A percentile compares a stretch with the other conserved stretches of the same genome.
Evolutionary conservation across 2,329 filamentous ascomycete genomes (phyloP).

Genomic region (Microdochium nivale): DNA sequence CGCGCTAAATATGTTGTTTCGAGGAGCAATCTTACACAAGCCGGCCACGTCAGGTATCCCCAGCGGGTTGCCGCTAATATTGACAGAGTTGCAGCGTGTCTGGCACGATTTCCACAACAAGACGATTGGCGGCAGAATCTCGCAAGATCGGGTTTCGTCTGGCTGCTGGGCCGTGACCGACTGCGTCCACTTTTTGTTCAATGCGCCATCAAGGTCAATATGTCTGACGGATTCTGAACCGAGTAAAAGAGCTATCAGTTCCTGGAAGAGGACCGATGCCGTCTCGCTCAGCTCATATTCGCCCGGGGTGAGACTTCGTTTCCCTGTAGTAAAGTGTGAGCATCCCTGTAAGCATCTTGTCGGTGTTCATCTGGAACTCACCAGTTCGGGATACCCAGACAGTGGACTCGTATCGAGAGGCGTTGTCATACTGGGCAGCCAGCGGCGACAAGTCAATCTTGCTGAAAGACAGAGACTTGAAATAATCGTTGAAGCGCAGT

Average conservation of each 20-base stretch:
- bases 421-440: constrained; percentile 30
- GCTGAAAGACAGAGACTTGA: constrained; percentile 47
- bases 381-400: constrained; percentile 45
- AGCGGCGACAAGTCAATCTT: constrained; percentile 40
- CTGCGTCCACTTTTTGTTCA: constrained; percentile 12
- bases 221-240: constrained; percentile 46
- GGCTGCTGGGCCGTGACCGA: constrained; percentile 2
- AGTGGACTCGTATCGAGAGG: constrained; percentile 34
- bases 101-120: constrained; percentile 37
- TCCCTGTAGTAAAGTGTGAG: constrained; percentile 14
- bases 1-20: neutral
- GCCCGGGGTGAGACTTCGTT: constrained; percentile 35
- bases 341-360: neutral
- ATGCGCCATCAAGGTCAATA: constrained; percentile 41
- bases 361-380: constrained; percentile 15
- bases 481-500: constrained; percentile 50
- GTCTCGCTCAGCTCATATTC: constrained; percentile 38
- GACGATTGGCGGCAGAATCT: constrained; percentile 39
- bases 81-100: constrained; percentile 40
- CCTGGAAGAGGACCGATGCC: constrained; percentile 44
- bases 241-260: constrained; percentile 47
- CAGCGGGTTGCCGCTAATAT: constrained; percentile 40
- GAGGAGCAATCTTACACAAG: constrained; percentile 26
- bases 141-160: constrained; percentile 14
- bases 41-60: constrained; percentile 37